phyloP scores from a whole-genome alignment of 176 grass and related monocot species.

The Triticum timopheevii region DNA sequence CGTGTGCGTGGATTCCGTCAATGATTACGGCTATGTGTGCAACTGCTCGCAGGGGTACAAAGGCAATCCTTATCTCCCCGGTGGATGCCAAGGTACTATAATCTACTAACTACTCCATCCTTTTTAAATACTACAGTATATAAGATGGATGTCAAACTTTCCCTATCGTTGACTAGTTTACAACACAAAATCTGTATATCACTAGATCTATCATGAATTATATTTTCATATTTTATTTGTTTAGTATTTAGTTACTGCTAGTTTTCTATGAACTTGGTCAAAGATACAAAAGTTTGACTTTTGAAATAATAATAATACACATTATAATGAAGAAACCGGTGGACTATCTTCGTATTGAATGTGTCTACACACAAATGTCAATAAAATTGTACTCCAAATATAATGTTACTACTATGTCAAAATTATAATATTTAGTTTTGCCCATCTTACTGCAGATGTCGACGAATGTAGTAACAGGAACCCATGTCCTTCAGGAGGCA shows the following conservation, averaged over 20 bases:
- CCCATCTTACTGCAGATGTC: neutral
- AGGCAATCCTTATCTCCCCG: conserved; percentile 27
- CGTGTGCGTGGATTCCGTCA: neutral
- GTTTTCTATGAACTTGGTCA: too few species aligned
- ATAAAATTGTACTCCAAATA: too few species aligned
- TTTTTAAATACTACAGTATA: too few species aligned
- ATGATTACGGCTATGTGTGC: conserved; percentile 15
- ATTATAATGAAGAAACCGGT: too few species aligned
- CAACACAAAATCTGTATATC: neutral
- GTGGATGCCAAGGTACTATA: conserved; percentile 21
- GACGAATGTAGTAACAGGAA: conserved; percentile 7
- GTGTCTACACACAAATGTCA: too few species aligned
- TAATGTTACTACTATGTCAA: too few species aligned
- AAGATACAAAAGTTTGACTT: too few species aligned
- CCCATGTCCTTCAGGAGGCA: conserved; percentile 2
- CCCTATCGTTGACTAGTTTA: neutral
- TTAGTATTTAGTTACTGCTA: too few species aligned
- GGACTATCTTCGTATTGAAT: neutral
- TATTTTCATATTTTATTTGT: too few species aligned
- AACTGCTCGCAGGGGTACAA: conserved; percentile 20
- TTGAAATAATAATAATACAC: too few species aligned
- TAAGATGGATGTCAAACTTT: neutral
- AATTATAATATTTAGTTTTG: neutral
- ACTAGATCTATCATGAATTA: too few species aligned
- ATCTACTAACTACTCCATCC: neutral